Percentiles rank a stretch among this genome's conserved stretches.
Conservation (phyloP, 805 yeast species). For the Schwanniomyces polymorphus region DNA sequence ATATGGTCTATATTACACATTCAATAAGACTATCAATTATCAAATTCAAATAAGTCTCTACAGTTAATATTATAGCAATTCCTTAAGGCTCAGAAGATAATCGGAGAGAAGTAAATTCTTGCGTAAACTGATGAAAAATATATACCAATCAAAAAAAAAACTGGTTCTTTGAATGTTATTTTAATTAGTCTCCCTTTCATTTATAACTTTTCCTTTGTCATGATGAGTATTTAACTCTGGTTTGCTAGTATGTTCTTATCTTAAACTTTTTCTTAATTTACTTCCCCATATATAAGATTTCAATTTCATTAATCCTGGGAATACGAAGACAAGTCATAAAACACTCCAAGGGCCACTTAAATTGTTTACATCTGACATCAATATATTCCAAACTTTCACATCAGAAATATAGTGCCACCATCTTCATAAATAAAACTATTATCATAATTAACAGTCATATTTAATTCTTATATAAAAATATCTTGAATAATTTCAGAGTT, state of each 20-base stretch:
- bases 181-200: slow-evolving; percentile 49
- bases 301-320: too few relatives aligned
- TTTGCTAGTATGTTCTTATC: slow-evolving; percentile 36
- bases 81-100: slow-evolving; percentile 54
- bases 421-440: too few relatives aligned
- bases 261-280: slow-evolving; percentile 46
- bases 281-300: too few relatives aligned
- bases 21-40: slow-evolving; percentile 37
- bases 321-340: too few relatives aligned
- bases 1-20: slow-evolving; percentile 42
- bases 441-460: too few relatives aligned
- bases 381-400: too few relatives aligned
- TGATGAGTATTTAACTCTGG: slow-evolving; percentile 25
- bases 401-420: too few relatives aligned
- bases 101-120: slow-evolving; percentile 55
- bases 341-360: too few relatives aligned
- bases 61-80: slow-evolving; percentile 48
- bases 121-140: slow-evolving; percentile 56
- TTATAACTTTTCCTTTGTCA: slow-evolving; percentile 5
- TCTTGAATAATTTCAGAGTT: too few relatives aligned
- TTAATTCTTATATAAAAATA: too few relatives aligned
- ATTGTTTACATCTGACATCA: too few relatives aligned
- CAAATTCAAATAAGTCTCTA: slow-evolving; percentile 47
- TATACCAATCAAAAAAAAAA: slow-evolving; percentile 49
- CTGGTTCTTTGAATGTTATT: slow-evolving; percentile 42